These are phyloP conservation scores for Scalesia atractyloides DNA, from an alignment of 129 eudicot species.

Conservation along the genomic window DNA sequence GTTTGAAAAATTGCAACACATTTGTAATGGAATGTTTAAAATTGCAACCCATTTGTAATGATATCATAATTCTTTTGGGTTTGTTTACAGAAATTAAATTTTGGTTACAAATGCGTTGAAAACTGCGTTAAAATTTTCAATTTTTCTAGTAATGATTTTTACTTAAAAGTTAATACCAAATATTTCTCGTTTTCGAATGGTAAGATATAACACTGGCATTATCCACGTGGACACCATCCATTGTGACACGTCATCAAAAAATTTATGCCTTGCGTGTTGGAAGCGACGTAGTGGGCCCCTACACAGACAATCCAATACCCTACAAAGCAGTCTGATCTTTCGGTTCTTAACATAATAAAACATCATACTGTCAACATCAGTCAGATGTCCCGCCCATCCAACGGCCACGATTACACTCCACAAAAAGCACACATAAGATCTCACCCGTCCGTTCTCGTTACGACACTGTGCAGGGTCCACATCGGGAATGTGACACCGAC, in stretches of 20 bases:
- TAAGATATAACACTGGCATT: slow-evolving; percentile 16
- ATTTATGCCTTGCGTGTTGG: slow-evolving; percentile 86
- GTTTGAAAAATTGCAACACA: too few species aligned
- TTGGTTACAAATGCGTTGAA: too few species aligned
- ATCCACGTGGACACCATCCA: slow-evolving; percentile 27
- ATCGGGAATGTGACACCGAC: slow-evolving; percentile 48
- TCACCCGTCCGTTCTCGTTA: slow-evolving; percentile 11
- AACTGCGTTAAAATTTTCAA: too few species aligned
- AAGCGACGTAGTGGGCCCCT: slow-evolving; percentile 52
- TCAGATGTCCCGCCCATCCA: slow-evolving; percentile 49
- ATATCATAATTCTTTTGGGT: too few species aligned
- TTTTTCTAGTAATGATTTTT: too few species aligned
- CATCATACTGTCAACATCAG: slow-evolving; percentile 63
- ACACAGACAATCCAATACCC: slow-evolving; percentile 32
- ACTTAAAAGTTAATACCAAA: too few species aligned
- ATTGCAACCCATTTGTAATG: too few species aligned
- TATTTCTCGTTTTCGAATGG: neutral
- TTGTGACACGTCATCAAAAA: slow-evolving; percentile 38
- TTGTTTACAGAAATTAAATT: too few species aligned
- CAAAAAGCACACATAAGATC: neutral
- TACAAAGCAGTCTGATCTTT: slow-evolving; percentile 40
- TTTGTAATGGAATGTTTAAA: too few species aligned
- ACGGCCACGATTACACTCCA: slow-evolving; percentile 1
- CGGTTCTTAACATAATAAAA: slow-evolving; percentile 59
- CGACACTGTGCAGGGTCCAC: slow-evolving; percentile 30